These are phyloP conservation scores for Ambrosia hybrid DNA, from an alignment of 140 eudicot species.

Conservation along the genomic window DNA sequence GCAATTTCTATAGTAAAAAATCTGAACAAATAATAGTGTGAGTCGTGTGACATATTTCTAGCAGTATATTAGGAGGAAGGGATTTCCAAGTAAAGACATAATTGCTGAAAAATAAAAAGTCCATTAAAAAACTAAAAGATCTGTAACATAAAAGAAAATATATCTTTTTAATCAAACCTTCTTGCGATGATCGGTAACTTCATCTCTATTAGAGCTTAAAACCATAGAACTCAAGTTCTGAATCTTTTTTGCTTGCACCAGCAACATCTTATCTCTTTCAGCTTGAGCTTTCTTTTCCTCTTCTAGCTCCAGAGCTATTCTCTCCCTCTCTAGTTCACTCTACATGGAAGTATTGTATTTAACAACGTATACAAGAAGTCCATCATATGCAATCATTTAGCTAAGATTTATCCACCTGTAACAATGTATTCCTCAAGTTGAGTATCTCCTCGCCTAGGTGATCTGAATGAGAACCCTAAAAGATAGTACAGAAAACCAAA, in stretches of 20 bases:
- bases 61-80: neutral
- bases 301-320: conserved; percentile 96
- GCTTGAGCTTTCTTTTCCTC: conserved; percentile 98
- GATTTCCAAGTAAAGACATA: neutral
- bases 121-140: neutral
- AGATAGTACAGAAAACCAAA: conserved; percentile 10
- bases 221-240: conserved; percentile 93
- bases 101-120: neutral
- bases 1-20: neutral
- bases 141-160: neutral
- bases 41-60: neutral
- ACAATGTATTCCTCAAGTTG: conserved; percentile 83
- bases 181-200: conserved; percentile 50
- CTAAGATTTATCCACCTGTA: conserved; percentile 64
- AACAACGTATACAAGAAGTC: conserved; percentile 1
- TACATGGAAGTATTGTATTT: conserved; percentile 18
- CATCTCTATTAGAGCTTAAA: conserved; percentile 69
- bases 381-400: conserved; percentile 15
- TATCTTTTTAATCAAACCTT: conserved; percentile 44
- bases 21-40: neutral
- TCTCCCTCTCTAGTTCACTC: conserved; percentile 97
- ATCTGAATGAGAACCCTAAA: conserved; percentile 86
- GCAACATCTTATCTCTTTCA: conserved; percentile 77
- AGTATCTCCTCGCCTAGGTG: conserved; percentile 90
- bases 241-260: conserved; percentile 78